A percentile compares a stretch with the other conserved stretches of the same genome.
Conservation (phyloP, 2,329 filamentous ascomycete species). For the Fusarium fujikuroi region DNA sequence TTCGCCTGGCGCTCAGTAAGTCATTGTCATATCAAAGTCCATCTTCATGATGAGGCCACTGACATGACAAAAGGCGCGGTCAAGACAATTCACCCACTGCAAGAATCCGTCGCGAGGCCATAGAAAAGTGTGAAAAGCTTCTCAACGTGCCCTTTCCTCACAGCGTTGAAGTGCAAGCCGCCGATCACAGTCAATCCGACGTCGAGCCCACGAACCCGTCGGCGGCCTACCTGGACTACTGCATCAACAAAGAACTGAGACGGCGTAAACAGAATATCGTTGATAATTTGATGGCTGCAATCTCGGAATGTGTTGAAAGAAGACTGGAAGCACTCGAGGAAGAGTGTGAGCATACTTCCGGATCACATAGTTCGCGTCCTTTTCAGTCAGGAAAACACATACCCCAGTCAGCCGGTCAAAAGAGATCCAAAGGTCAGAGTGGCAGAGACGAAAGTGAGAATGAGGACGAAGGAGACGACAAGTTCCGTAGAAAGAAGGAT, state of each 20-base stretch:
- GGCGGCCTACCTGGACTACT: conserved; percentile 36
- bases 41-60: not conserved
- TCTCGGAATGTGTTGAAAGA: conserved; percentile 29
- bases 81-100: conserved; percentile 22
- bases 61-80: conserved; percentile 16
- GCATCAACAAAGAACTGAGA: conserved; percentile 21
- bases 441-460: conserved; percentile 45
- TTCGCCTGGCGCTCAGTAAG: conserved; percentile 38
- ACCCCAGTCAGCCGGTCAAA: conserved; percentile 26
- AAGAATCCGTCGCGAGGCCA: conserved; percentile 20
- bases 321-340: conserved; percentile 39
- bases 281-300: conserved; percentile 29
- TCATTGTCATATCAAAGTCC: not conserved
- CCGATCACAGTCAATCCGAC: conserved; percentile 34
- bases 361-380: conserved; percentile 29
- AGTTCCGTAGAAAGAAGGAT: conserved; percentile 46
- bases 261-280: conserved; percentile 22
- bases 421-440: conserved; percentile 29
- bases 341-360: conserved; percentile 20
- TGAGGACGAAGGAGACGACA: conserved; percentile 45
- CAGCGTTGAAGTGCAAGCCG: conserved; percentile 33
- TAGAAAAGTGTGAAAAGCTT: conserved; percentile 16
- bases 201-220: conserved; percentile 45
- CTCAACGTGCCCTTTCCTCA: conserved; percentile 37
- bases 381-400: conserved; percentile 10